These are phyloP conservation scores for Aspergillus conjunctus DNA, from an alignment of 495 filamentous ascomycete species.

Conservation along the genomic window DNA sequence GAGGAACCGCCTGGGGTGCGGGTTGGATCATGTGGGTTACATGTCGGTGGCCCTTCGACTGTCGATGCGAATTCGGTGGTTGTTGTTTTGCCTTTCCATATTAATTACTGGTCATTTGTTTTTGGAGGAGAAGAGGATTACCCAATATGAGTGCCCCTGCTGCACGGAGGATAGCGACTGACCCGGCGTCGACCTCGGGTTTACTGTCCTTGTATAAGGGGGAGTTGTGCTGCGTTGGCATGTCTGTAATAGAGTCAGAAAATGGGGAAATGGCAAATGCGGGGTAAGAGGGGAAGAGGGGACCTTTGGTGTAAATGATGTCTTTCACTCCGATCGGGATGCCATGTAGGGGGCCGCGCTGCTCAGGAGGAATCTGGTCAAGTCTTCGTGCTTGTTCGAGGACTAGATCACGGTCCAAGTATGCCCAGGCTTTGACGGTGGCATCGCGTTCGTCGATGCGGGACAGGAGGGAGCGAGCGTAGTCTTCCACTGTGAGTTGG, in stretches of 20 bases:
- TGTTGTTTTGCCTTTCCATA: conserved; percentile 19
- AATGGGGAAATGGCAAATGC: neutral
- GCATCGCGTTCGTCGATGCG: conserved; percentile 51
- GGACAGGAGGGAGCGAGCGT: conserved; percentile 53
- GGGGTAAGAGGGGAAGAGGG: no score
- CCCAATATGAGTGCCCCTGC: conserved; percentile 22
- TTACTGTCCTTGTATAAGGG: conserved; percentile 17
- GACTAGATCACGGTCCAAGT: conserved; percentile 49
- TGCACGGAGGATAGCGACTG: conserved; percentile 11
- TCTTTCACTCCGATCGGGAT: conserved; percentile 59
- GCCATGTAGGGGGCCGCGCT: conserved; percentile 56
- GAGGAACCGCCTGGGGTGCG: conserved; percentile 22
- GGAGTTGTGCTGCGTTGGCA: conserved; percentile 23
- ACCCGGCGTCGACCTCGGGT: conserved; percentile 14
- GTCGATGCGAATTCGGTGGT: conserved; percentile 22
- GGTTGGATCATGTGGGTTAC: conserved; percentile 13
- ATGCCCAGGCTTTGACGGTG: conserved; percentile 55
- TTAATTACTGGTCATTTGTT: neutral
- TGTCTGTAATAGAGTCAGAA: conserved; percentile 5
- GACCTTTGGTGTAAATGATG: conserved; percentile 54
- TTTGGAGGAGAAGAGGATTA: neutral
- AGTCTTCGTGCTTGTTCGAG: conserved; percentile 53
- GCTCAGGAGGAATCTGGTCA: conserved; percentile 45
- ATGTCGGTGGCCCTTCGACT: conserved; percentile 1
- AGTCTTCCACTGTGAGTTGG: conserved; percentile 50